These are phyloP conservation scores for Penicillium pancosmium DNA, from an alignment of 495 filamentous ascomycete genomes.

Conservation along the genomic window DNA sequence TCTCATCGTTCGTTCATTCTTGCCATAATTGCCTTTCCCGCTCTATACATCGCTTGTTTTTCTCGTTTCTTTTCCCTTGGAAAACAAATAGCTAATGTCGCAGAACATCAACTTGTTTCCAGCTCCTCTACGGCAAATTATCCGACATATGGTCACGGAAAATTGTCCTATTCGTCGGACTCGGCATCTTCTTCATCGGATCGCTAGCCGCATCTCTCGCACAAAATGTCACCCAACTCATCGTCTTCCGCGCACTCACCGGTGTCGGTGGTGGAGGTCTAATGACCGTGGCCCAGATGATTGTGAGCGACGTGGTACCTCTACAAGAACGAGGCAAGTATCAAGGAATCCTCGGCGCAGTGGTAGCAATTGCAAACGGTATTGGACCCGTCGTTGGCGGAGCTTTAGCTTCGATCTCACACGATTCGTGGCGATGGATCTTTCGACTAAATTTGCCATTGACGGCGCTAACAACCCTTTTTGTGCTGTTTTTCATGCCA, in stretches of 20 bases:
- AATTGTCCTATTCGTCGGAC: slow-evolving; percentile 49
- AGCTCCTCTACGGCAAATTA: slow-evolving; percentile 56
- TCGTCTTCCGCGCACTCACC: slow-evolving; percentile 56
- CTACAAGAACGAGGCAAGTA: slow-evolving; percentile 60
- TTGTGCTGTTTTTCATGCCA: slow-evolving; percentile 56
- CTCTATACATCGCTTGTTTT: neutral
- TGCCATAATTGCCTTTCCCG: neutral
- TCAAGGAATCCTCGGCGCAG: slow-evolving; percentile 58
- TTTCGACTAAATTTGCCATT: slow-evolving; percentile 56
- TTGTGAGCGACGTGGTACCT: slow-evolving; percentile 59
- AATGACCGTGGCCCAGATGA: slow-evolving; percentile 56
- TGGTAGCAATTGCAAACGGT: slow-evolving; percentile 56
- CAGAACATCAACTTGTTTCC: slow-evolving; percentile 58
- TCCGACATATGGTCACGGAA: slow-evolving; percentile 64
- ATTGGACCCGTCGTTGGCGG: slow-evolving; percentile 60
- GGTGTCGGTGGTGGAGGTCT: slow-evolving; percentile 60
- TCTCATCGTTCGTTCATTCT: neutral
- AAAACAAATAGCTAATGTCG: neutral
- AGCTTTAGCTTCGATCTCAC: slow-evolving; percentile 43
- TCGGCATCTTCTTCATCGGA: slow-evolving; percentile 58
- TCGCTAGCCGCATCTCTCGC: slow-evolving; percentile 56
- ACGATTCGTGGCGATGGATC: slow-evolving; percentile 58
- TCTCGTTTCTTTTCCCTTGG: neutral
- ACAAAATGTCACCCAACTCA: slow-evolving; percentile 53
- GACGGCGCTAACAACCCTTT: slow-evolving; percentile 46